Conservation (phyloP, 768 basidiomycete species). For the Dacryopinax primogenitus region DNA sequence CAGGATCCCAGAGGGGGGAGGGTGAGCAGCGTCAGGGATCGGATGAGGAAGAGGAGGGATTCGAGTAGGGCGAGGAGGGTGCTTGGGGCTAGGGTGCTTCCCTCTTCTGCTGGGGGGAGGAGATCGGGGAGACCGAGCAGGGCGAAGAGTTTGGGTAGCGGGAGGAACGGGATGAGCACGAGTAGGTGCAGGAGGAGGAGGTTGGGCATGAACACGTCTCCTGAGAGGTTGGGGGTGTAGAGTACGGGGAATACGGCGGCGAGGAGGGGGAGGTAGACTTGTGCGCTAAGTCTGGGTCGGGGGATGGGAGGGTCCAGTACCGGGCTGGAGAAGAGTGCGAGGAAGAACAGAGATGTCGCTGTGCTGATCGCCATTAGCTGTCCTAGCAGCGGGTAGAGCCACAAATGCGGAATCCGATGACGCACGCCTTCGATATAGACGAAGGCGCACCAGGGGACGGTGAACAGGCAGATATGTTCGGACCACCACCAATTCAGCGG, state of each 20-base stretch:
- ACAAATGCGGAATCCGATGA: conserved; percentile 35
- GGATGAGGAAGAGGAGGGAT: conserved; percentile 27
- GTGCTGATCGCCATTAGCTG: conserved; percentile 60
- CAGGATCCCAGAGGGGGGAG: conserved; percentile 11
- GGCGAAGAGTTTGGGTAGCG: background rate
- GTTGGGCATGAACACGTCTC: conserved; percentile 38
- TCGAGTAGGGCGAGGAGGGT: conserved; percentile 32
- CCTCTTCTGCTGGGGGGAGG: conserved; percentile 19
- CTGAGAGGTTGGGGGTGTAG: conserved; percentile 19
- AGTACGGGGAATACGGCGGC: conserved; percentile 15
- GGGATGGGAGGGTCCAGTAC: background rate
- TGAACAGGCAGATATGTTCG: conserved; percentile 49
- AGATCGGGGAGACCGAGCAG: conserved; percentile 7
- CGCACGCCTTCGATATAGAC: conserved; percentile 39
- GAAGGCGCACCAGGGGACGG: conserved; percentile 43
- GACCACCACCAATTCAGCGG: conserved; percentile 57
- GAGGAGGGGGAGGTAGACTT: background rate
- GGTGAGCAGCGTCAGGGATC: conserved; percentile 25
- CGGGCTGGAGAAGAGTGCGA: conserved; percentile 30
- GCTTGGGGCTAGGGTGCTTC: conserved; percentile 17
- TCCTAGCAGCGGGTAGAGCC: conserved; percentile 62
- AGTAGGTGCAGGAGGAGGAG: conserved; percentile 49
- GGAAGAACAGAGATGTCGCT: conserved; percentile 49
- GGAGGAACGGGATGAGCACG: conserved; percentile 41
- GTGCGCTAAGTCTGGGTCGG: conserved; percentile 13